Conservation (phyloP, 192 early-diverging fungal genomes). For the Helicostylum pulchrum region DNA sequence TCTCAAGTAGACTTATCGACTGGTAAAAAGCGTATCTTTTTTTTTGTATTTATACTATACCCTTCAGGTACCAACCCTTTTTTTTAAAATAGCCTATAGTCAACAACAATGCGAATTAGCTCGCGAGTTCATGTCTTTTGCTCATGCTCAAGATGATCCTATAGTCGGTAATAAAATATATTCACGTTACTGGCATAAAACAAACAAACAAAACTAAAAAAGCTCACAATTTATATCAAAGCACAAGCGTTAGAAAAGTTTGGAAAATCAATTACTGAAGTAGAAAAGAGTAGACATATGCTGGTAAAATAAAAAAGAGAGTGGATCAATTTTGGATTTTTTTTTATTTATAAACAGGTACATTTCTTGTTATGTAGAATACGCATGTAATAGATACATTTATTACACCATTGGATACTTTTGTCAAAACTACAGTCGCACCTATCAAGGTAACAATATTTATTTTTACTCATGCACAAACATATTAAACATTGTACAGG, state of each 20-base stretch:
- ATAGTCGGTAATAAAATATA: slow-evolving; percentile 34
- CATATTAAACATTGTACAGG: slow-evolving; percentile 31
- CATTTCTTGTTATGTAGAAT: slow-evolving; percentile 36
- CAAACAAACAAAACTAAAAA: not conserved
- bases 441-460: slow-evolving; percentile 49
- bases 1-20: slow-evolving; percentile 49
- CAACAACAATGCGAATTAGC: slow-evolving; percentile 51
- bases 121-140: slow-evolving; percentile 48
- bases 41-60: no score
- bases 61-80: not conserved
- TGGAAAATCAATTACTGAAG: slow-evolving; percentile 49
- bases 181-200: not conserved
- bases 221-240: slow-evolving; percentile 8
- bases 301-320: slow-evolving; percentile 35
- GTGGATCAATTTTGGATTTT: not conserved
- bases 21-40: slow-evolving; percentile 30
- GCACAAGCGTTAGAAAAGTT: slow-evolving; percentile 53
- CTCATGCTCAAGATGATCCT: slow-evolving; percentile 50
- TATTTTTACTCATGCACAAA: not conserved
- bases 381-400: slow-evolving; percentile 67
- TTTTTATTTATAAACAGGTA: not conserved
- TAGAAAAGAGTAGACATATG: slow-evolving; percentile 52
- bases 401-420: slow-evolving; percentile 63
- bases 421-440: slow-evolving; percentile 50
- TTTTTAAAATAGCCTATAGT: slow-evolving; percentile 43